Conservation (phyloP, 177 flowering plant species). For the Telopea speciosissima region DNA sequence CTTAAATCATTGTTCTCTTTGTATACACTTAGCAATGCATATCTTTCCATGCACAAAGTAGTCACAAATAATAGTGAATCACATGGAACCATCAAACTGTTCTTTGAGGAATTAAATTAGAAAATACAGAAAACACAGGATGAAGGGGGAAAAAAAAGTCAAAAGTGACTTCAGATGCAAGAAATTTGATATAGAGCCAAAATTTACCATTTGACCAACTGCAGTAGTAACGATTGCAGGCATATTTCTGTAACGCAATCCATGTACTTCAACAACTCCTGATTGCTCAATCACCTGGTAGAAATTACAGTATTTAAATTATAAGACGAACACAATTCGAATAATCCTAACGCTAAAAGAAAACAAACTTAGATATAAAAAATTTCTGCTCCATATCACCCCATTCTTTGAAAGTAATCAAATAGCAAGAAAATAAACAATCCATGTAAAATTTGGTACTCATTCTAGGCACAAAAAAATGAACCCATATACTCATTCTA, state of each 20-base stretch:
- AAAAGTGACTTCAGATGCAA: background rate
- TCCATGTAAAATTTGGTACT: too few relatives aligned
- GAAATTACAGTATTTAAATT: slow-evolving; percentile 3
- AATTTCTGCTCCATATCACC: background rate
- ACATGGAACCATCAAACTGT: background rate
- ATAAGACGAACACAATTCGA: background rate
- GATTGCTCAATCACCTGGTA: slow-evolving; percentile 68
- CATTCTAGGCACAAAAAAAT: too few relatives aligned
- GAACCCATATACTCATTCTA: too few relatives aligned
- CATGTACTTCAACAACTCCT: slow-evolving; percentile 42
- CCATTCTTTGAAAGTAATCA: background rate
- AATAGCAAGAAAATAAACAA: too few relatives aligned
- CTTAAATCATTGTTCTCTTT: too few relatives aligned
- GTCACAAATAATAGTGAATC: background rate
- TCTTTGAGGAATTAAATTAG: background rate
- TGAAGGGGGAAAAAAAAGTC: background rate
- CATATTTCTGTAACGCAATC: slow-evolving; percentile 33
- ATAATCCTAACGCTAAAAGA: background rate
- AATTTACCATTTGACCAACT: slow-evolving; percentile 75
- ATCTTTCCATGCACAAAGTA: background rate
- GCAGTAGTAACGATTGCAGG: slow-evolving; percentile 65
- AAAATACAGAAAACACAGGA: background rate
- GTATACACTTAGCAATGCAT: too few relatives aligned
- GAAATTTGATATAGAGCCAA: background rate
- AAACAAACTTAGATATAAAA: too few relatives aligned